A percentile compares a stretch with the other conserved stretches of the same genome.
phyloP scores from a whole-genome alignment of 805 yeast genomes.

The Jamesozyma lodderae region DNA sequence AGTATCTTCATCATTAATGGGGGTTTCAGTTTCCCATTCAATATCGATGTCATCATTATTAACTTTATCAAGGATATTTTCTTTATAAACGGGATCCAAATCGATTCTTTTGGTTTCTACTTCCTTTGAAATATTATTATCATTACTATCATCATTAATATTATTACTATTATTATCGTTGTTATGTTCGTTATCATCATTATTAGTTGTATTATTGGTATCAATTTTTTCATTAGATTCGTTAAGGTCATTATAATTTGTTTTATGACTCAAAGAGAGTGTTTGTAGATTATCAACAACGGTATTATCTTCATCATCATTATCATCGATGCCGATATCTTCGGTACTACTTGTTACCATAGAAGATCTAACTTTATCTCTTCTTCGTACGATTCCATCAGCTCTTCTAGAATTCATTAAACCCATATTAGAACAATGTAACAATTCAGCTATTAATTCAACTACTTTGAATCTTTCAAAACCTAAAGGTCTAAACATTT shows the following conservation, averaged over 20 bases:
- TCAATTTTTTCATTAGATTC: neutral
- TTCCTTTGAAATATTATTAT: neutral
- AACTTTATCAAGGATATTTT: neutral
- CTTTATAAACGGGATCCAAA: neutral
- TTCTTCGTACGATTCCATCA: slow-evolving; percentile 51
- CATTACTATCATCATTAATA: slow-evolving; percentile 1
- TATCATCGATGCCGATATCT: neutral
- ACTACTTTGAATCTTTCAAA: slow-evolving; percentile 84
- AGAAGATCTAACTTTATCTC: slow-evolving; percentile 39
- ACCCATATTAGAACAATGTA: slow-evolving; percentile 94
- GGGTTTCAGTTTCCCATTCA: slow-evolving; percentile 7
- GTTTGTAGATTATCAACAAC: too few relatives aligned
- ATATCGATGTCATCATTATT: neutral
- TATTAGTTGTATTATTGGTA: neutral
- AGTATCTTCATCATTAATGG: slow-evolving; percentile 18
- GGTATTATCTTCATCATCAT: slow-evolving; percentile 1
- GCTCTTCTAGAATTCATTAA: slow-evolving; percentile 71
- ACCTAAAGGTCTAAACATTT: slow-evolving; percentile 61
- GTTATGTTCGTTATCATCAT: slow-evolving; percentile 1
- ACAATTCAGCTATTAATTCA: slow-evolving; percentile 82
- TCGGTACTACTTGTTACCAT: neutral
- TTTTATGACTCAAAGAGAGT: too few relatives aligned
- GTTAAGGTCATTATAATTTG: neutral
- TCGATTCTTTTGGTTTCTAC: neutral
- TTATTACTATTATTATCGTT: neutral